These are phyloP conservation scores for Monilinia aucupariae DNA, from an alignment of 2,329 filamentous ascomycete genomes.

Conservation along the genomic window DNA sequence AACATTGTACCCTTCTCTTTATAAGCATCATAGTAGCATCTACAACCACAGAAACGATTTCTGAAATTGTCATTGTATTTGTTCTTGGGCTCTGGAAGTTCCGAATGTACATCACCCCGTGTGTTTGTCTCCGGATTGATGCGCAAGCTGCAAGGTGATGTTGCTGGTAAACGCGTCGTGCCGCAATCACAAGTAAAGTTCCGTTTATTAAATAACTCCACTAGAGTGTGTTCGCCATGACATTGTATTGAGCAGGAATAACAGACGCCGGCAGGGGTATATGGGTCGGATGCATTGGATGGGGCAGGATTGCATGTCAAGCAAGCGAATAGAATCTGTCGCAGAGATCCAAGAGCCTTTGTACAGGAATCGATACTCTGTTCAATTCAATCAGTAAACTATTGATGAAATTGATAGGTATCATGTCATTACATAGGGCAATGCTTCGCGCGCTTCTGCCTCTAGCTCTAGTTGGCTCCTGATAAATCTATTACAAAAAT, in stretches of 20 bases:
- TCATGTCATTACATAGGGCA: slow-evolving; percentile 69
- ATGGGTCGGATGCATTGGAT: slow-evolving; percentile 53
- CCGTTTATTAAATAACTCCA: slow-evolving; percentile 93
- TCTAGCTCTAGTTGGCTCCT: slow-evolving; percentile 85
- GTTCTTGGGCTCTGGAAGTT: slow-evolving; percentile 67
- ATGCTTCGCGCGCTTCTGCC: slow-evolving; percentile 86
- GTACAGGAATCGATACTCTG: slow-evolving; percentile 94
- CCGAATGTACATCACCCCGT: slow-evolving; percentile 71
- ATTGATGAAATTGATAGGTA: slow-evolving; percentile 5
- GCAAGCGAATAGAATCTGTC: slow-evolving; percentile 87
- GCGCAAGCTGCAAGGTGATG: slow-evolving; percentile 70
- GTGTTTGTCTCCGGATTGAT: slow-evolving; percentile 65
- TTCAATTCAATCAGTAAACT: slow-evolving; percentile 19
- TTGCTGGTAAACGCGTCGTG: slow-evolving; percentile 65
- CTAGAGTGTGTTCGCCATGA: slow-evolving; percentile 89
- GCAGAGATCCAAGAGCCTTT: slow-evolving; percentile 77
- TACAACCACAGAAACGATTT: slow-evolving; percentile 88
- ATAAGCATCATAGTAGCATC: slow-evolving; percentile 79
- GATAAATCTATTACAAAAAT: slow-evolving; percentile 60
- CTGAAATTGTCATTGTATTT: slow-evolving; percentile 94
- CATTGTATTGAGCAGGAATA: slow-evolving; percentile 96
- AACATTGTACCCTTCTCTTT: slow-evolving; percentile 97
- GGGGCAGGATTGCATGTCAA: slow-evolving; percentile 87
- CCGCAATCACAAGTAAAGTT: slow-evolving; percentile 97
- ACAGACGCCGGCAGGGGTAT: slow-evolving; percentile 77